phyloP scores from a whole-genome alignment of 768 basidiomycete species.

The Podaxis sp. region DNA sequence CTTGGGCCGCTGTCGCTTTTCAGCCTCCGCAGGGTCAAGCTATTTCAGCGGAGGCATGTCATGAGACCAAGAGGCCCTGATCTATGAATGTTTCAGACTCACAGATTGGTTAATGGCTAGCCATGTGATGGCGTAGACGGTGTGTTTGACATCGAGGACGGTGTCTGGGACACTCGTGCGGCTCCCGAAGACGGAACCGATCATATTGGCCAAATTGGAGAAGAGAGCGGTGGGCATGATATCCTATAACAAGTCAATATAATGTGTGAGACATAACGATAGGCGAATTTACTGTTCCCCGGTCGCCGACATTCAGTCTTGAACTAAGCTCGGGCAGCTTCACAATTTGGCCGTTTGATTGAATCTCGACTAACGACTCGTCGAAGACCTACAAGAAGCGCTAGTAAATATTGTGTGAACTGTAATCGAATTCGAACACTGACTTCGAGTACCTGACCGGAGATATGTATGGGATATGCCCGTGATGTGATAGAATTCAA shows the following conservation, averaged over 20 bases:
- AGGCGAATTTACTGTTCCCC: constrained; percentile 55
- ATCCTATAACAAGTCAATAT: constrained; percentile 40
- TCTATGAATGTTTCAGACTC: constrained; percentile 22
- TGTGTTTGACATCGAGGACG: constrained; percentile 72
- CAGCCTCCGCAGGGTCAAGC: constrained; percentile 60
- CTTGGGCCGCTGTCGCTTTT: constrained; percentile 60
- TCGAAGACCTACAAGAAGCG: constrained; percentile 65
- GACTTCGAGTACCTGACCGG: constrained; percentile 71
- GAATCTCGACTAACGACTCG: constrained; percentile 72
- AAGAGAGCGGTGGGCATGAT: constrained; percentile 53
- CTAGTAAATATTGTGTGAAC: constrained; percentile 13
- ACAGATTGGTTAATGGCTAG: constrained; percentile 86
- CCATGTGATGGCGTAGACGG: constrained; percentile 81
- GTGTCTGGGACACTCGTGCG: constrained; percentile 50
- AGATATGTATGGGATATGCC: constrained; percentile 14
- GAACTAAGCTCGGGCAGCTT: constrained; percentile 77
- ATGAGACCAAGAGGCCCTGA: neutral
- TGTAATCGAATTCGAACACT: constrained; percentile 19
- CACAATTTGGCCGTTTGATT: constrained; percentile 57
- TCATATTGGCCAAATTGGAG: constrained; percentile 39
- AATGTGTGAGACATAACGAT: neutral
- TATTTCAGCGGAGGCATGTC: constrained; percentile 26
- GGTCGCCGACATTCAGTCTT: constrained; percentile 72
- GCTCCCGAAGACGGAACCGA: constrained; percentile 44
- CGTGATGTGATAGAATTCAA: constrained; percentile 6